Conservation (phyloP, 768 basidiomycete genomes). For the Lactarius sanguifluus region DNA sequence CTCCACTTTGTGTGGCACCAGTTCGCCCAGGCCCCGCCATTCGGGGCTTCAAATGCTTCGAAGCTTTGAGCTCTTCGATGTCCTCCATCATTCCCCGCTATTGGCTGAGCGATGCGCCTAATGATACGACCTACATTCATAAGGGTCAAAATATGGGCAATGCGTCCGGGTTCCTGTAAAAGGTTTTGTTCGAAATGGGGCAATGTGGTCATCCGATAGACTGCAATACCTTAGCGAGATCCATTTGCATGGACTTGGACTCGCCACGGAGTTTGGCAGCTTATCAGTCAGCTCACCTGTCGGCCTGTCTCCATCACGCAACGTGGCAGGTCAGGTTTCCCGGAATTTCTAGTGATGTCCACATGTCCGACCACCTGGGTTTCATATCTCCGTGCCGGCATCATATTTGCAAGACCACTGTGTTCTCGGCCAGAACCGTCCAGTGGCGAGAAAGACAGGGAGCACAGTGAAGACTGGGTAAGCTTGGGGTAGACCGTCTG, state of each 20-base stretch:
- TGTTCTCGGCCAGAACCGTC: background rate
- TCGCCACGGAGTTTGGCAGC: constrained; percentile 8
- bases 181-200: background rate
- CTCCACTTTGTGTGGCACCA: constrained; percentile 15
- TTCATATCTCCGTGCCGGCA: background rate
- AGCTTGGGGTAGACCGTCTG: background rate
- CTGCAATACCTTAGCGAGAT: background rate
- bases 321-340: background rate
- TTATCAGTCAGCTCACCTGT: background rate
- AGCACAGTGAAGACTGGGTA: background rate
- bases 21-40: background rate
- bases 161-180: constrained; percentile 1
- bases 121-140: background rate
- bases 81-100: background rate
- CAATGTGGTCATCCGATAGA: background rate
- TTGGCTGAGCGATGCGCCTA: background rate
- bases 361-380: background rate
- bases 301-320: background rate
- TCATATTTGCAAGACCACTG: background rate
- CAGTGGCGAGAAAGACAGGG: background rate
- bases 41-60: background rate
- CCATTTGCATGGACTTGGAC: constrained; percentile 9
- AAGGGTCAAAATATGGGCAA: background rate
- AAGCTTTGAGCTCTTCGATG: background rate
- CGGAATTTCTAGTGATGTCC: background rate